A percentile compares a stretch with the other conserved stretches of the same genome.
phyloP scores from a whole-genome alignment of 2,329 filamentous ascomycete genomes.

The Aureobasidium sp. region DNA sequence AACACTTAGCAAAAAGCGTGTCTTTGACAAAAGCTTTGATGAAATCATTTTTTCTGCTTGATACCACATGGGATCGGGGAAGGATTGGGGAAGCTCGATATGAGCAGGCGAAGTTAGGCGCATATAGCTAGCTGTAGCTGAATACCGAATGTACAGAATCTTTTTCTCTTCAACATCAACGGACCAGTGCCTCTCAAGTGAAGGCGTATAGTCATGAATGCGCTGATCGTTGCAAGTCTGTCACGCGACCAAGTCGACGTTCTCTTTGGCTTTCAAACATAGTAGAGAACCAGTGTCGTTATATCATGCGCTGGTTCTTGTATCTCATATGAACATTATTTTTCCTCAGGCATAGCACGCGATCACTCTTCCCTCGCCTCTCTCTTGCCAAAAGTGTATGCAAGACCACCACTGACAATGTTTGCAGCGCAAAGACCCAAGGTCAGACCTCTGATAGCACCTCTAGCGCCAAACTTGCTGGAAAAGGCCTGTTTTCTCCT shows the following conservation, averaged over 20 bases:
- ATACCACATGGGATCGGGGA: neutral
- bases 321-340: neutral
- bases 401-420: slow-evolving; percentile 44
- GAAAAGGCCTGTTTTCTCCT: slow-evolving; percentile 47
- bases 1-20: neutral
- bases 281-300: neutral
- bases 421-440: slow-evolving; percentile 46
- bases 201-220: neutral
- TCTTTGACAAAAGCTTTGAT: slow-evolving; percentile 7
- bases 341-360: neutral
- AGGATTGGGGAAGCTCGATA: neutral
- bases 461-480: slow-evolving; percentile 44
- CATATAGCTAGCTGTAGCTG: slow-evolving; percentile 2
- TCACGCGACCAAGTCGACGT: neutral
- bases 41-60: neutral
- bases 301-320: neutral
- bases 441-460: slow-evolving; percentile 46
- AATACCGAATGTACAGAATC: slow-evolving; percentile 2
- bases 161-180: neutral
- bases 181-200: neutral
- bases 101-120: slow-evolving; percentile 1
- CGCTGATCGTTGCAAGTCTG: neutral
- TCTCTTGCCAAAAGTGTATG: slow-evolving; percentile 45
- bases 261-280: neutral
- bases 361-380: slow-evolving; percentile 25